Evolutionary conservation across 768 basidiomycete genomes (phyloP), one percentile per base, ranked within the genome.

Genomic region (Podaxis mareebaensis): DNA sequence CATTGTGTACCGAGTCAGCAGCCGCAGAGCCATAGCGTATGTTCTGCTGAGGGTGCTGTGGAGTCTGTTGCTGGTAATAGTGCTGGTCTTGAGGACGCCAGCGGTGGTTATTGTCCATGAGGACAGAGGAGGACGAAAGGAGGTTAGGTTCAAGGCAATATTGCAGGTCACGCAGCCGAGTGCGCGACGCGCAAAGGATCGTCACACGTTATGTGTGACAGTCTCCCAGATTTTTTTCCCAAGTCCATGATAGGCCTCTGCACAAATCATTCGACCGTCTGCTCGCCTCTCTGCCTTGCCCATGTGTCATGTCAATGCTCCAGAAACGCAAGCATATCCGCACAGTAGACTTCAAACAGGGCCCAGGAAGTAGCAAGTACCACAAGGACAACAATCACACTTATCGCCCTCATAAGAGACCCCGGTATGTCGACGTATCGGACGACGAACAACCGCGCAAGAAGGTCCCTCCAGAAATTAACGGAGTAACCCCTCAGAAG

Each of bases 1-100:
- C 86, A 72, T 87, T 85, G 55, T 90, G 86, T 3, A 87, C 86
- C 4, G 86, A 78, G 71, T 86, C 82, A 39, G 79, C 68, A 10
- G 73, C 72, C 44, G 70, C 69, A 53, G 58, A 65, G 65, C 54
- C 64, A 60, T 59, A 64, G 59, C 55, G 58, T 65, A 61, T 67
- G 51, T 56, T 66, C 64, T 33, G 69, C 63, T 51, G 67, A 61
- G 58, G 56, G 56, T 63, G 69, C 61, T 69, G 69, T 8, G 58
- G 64, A 26, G 67, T 52, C 10, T 39, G 67, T 63, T 42, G 49
- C 20, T 44, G 64, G 69, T 36, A 64, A 68, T 40, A 68, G 66
- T 12, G 65, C 52, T 61, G 68, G 44, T 65, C 64, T 39, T 70
- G 70, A 10, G 67, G 62, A 64, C 73, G 75, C 78, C 78, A 78